Evolutionary conservation across 1,139 yeast genomes (phyloP).

Genomic region (Candida sp.): DNA sequence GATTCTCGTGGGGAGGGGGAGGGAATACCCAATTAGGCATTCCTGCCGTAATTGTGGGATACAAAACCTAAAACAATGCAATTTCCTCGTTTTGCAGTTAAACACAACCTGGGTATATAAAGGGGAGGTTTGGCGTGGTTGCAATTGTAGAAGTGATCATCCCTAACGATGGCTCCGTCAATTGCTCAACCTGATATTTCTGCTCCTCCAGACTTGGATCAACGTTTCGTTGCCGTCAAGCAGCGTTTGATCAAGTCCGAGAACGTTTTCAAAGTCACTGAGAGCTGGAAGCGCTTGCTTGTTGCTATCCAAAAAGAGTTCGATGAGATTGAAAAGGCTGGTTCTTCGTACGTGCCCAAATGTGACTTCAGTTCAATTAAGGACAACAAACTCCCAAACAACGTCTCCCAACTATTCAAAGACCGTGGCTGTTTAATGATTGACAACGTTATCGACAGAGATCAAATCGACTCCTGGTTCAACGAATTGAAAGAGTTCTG

Average conservation of each 20-base stretch:
- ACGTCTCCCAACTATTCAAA: slow-evolving; percentile 14
- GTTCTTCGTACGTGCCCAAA: slow-evolving; percentile 19
- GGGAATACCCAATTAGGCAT: slow-evolving; percentile 3
- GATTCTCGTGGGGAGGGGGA: background rate
- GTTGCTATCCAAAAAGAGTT: slow-evolving; percentile 20
- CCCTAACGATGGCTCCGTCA: slow-evolving; percentile 10
- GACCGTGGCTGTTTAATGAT: slow-evolving; percentile 24
- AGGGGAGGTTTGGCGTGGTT: background rate
- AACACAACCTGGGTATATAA: background rate
- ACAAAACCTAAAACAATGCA: background rate
- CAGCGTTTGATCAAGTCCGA: slow-evolving; percentile 22
- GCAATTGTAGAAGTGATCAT: background rate
- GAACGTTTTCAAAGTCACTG: slow-evolving; percentile 21
- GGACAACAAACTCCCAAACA: slow-evolving; percentile 18
- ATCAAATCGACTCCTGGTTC: slow-evolving; percentile 21
- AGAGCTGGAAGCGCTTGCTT: slow-evolving; percentile 25
- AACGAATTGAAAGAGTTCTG: slow-evolving; percentile 22
- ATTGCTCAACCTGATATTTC: background rate
- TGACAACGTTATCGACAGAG: slow-evolving; percentile 21
- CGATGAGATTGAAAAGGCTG: slow-evolving; percentile 17
- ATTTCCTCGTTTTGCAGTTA: background rate
- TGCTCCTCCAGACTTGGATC: slow-evolving; percentile 15
- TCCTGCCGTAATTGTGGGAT: background rate
- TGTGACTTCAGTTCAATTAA: slow-evolving; percentile 20
- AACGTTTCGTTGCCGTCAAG: slow-evolving; percentile 18